These are phyloP conservation scores for Solanum medicagineum DNA, from an alignment of 257 asterid genomes.

Conservation along the genomic window DNA sequence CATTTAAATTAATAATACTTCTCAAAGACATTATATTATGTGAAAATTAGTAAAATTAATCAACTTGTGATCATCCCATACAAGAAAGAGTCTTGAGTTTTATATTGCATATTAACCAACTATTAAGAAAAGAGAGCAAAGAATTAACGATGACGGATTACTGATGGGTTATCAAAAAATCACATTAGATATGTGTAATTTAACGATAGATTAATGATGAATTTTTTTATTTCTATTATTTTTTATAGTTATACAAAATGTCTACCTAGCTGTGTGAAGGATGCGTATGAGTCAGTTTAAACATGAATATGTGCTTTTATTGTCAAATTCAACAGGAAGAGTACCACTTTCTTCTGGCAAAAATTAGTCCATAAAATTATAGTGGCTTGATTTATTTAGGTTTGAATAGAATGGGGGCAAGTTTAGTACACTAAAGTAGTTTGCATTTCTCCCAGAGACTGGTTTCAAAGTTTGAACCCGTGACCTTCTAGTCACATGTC, in stretches of 20 bases:
- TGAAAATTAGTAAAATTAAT: not conserved
- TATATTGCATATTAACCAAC: not conserved
- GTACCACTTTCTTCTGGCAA: not conserved
- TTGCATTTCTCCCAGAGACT: no score
- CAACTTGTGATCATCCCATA: not conserved
- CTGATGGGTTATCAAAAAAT: not conserved
- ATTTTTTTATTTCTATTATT: not conserved
- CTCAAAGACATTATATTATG: not conserved
- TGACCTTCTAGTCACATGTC: no score
- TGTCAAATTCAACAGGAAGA: not conserved
- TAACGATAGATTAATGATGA: not conserved
- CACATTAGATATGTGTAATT: not conserved
- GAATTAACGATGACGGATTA: not conserved
- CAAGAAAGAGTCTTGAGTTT: not conserved
- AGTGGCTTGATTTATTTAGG: fast-evolving
- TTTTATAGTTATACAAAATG: not conserved
- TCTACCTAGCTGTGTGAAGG: not conserved
- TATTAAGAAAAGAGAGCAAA: not conserved
- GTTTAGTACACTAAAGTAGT: no score
- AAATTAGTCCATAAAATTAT: not conserved
- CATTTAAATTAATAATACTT: not conserved
- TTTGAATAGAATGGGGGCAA: not conserved
- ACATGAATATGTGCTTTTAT: not conserved
- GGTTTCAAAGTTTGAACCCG: no score
- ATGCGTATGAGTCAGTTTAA: not conserved